phyloP scores from a whole-genome alignment of 2,329 filamentous ascomycete genomes.

The Epichloe festucae region DNA sequence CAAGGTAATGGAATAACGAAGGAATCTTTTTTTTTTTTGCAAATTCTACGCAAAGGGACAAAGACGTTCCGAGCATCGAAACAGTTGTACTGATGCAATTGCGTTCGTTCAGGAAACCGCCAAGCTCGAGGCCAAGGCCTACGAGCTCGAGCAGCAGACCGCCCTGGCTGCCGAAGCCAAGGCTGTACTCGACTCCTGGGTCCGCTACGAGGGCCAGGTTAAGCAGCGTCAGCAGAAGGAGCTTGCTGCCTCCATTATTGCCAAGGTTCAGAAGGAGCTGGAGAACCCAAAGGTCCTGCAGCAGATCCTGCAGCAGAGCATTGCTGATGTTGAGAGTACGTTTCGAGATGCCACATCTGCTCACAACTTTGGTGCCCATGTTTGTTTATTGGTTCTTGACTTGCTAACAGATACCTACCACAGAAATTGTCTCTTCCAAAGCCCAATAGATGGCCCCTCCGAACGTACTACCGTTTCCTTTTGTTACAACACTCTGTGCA shows the following conservation, averaged over 20 bases:
- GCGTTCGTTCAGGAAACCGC: slow-evolving; percentile 66
- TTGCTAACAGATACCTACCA: slow-evolving; percentile 19
- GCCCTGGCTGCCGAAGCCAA: slow-evolving; percentile 88
- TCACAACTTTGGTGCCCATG: too few relatives aligned
- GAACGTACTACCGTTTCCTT: slow-evolving; percentile 33
- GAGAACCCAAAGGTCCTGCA: slow-evolving; percentile 95
- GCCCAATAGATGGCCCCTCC: slow-evolving; percentile 40
- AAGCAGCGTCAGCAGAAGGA: slow-evolving; percentile 98
- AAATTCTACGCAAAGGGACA: background rate
- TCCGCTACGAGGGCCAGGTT: slow-evolving; percentile 95
- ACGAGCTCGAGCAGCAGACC: slow-evolving; percentile 93
- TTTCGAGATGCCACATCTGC: background rate
- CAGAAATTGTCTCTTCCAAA: slow-evolving; percentile 52
- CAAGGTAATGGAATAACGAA: slow-evolving; percentile 49
- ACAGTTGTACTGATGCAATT: background rate
- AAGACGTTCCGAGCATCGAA: background rate
- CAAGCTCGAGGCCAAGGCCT: slow-evolving; percentile 87
- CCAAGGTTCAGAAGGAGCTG: slow-evolving; percentile 97
- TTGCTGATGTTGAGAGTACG: slow-evolving; percentile 89
- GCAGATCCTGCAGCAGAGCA: slow-evolving; percentile 95
- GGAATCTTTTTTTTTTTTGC: too few relatives aligned
- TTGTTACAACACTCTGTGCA: slow-evolving; percentile 41
- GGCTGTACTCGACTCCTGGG: slow-evolving; percentile 92
- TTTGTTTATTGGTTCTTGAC: too few relatives aligned
- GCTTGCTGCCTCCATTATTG: slow-evolving; percentile 82